Percentiles rank a stretch among this genome's conserved stretches.
These are phyloP conservation scores for Papiliotrema nemorosa DNA, from an alignment of 1,284 basidiomycete genomes.

Conservation along the genomic window DNA sequence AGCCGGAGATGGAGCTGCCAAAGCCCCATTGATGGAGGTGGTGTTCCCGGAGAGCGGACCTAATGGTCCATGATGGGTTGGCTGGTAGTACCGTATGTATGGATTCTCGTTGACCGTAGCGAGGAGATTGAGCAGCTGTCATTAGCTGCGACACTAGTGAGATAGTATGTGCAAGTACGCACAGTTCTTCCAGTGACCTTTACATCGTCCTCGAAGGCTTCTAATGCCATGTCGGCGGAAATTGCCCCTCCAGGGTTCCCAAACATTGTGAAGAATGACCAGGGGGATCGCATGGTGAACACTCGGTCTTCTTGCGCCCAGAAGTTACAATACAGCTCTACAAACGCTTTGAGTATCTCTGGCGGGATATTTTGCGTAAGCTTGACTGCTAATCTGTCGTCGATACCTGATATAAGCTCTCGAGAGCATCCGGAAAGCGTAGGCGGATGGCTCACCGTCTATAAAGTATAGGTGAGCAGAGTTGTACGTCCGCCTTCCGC, in stretches of 20 bases:
- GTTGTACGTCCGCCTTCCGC: constrained; percentile 68
- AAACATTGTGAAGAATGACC: constrained; percentile 79
- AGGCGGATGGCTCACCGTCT: constrained; percentile 62
- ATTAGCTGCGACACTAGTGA: constrained; percentile 7
- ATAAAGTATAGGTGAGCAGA: constrained; percentile 92
- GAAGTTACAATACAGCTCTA: constrained; percentile 85
- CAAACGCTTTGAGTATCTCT: constrained; percentile 60
- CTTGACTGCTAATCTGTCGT: constrained; percentile 68
- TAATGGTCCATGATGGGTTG: constrained; percentile 75
- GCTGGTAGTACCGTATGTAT: constrained; percentile 88
- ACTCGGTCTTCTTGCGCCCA: constrained; percentile 79
- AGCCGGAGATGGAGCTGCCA: constrained; percentile 48
- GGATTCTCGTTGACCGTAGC: constrained; percentile 92
- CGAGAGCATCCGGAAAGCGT: background rate
- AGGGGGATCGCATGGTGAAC: constrained; percentile 72
- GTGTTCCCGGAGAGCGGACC: constrained; percentile 64
- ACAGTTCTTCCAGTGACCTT: constrained; percentile 57
- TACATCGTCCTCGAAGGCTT: constrained; percentile 73
- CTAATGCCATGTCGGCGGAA: constrained; percentile 61
- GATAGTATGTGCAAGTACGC: constrained; percentile 6
- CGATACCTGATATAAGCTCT: constrained; percentile 35
- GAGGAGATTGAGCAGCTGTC: constrained; percentile 81
- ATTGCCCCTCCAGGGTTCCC: constrained; percentile 70
- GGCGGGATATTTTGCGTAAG: constrained; percentile 54
- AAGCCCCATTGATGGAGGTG: constrained; percentile 12